phyloP scores from a whole-genome alignment of 768 basidiomycete species.

The Dendrothele bispora region DNA sequence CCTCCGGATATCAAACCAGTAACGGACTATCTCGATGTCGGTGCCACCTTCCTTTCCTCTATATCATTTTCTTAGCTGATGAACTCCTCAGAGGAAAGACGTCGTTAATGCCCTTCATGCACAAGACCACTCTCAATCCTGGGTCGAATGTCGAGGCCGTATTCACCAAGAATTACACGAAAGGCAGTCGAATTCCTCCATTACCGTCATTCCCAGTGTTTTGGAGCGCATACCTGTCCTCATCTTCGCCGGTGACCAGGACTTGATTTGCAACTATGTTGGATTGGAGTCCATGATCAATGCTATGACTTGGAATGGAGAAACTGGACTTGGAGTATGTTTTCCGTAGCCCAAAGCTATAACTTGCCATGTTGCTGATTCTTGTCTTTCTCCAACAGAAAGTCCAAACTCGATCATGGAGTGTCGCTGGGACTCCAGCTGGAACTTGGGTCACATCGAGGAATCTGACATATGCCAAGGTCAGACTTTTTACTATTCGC shows the following conservation, averaged over 20 bases:
- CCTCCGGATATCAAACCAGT: constrained; percentile 81
- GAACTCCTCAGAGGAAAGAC: constrained; percentile 61
- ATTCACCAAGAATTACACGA: constrained; percentile 66
- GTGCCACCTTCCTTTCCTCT: constrained; percentile 26
- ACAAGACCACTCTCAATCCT: constrained; percentile 66
- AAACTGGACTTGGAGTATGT: constrained; percentile 79
- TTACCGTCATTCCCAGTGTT: constrained; percentile 75
- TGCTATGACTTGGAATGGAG: constrained; percentile 83
- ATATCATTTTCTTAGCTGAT: not conserved
- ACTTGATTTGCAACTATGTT: constrained; percentile 94
- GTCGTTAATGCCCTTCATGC: constrained; percentile 88
- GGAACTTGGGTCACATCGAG: constrained; percentile 91
- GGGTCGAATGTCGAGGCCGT: constrained; percentile 81
- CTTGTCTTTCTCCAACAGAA: constrained; percentile 37
- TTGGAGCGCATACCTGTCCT: constrained; percentile 82
- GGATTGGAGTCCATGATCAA: constrained; percentile 88
- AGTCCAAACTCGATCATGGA: constrained; percentile 73
- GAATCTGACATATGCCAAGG: constrained; percentile 93
- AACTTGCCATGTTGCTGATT: too few species aligned
- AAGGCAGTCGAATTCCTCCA: constrained; percentile 59
- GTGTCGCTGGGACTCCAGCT: constrained; percentile 70
- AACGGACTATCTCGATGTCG: constrained; percentile 76
- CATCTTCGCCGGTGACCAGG: constrained; percentile 93
- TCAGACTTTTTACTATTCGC: constrained; percentile 25
- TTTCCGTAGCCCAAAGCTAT: too few species aligned